Percentiles rank a stretch among this genome's conserved stretches.
Conservation (phyloP, 179 eudicot species). For the Actinidia polygama region DNA sequence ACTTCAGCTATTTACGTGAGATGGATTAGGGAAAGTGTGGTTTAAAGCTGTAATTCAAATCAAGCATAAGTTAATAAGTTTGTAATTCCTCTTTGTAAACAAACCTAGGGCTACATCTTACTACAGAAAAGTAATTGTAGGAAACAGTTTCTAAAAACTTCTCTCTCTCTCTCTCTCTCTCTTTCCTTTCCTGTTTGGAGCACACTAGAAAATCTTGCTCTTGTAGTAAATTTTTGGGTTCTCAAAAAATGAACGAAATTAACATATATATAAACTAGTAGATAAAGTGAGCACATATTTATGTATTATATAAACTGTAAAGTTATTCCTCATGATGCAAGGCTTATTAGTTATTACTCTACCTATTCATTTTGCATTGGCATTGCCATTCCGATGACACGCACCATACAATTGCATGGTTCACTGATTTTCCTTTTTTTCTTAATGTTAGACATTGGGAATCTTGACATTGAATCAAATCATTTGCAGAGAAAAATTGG, state of each 20-base stretch:
- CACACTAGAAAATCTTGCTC: not conserved
- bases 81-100: too few species aligned
- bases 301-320: not conserved
- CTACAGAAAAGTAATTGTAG: too few species aligned
- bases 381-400: constrained; percentile 5
- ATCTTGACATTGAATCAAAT: constrained; percentile 17
- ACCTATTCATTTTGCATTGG: not conserved
- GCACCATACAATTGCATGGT: not conserved
- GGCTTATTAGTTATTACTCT: not conserved
- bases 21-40: too few species aligned
- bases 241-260: not conserved
- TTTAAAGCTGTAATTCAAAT: too few species aligned
- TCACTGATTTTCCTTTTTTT: not conserved
- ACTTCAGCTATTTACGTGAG: too few species aligned
- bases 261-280: not conserved
- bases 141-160: not conserved
- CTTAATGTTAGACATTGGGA: not conserved
- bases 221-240: not conserved
- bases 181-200: not conserved
- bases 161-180: not conserved
- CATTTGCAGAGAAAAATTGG: constrained; percentile 79
- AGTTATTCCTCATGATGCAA: not conserved
- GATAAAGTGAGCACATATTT: not conserved
- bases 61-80: too few species aligned
- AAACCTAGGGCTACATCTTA: too few species aligned